Conservation (phyloP, 164 flowering plant genomes). For the Cinnamomum micranthum region DNA sequence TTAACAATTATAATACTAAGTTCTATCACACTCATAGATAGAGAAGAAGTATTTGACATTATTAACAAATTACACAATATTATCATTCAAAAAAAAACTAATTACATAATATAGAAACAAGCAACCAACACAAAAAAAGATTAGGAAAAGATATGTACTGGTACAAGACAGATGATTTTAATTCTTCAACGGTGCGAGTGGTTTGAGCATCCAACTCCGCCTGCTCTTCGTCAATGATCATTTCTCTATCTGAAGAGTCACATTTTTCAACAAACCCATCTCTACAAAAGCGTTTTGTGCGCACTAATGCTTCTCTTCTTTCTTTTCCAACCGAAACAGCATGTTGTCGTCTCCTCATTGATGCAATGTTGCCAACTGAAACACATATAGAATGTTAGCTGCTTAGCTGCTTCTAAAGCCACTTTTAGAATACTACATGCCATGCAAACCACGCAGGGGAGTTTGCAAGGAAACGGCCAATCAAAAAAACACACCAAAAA, state of each 20-base stretch:
- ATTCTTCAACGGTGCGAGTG: constrained; percentile 54
- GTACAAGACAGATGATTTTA: constrained; percentile 49
- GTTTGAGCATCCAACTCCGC: constrained; percentile 65
- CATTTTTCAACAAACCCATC: constrained; percentile 46
- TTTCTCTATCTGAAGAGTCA: constrained; percentile 47
- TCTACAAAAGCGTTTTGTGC: constrained; percentile 83
- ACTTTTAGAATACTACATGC: not conserved
- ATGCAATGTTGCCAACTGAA: constrained; percentile 75
- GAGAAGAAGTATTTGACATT: not conserved
- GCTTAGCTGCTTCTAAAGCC: not conserved
- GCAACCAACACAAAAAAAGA: not conserved
- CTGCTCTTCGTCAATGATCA: constrained; percentile 68
- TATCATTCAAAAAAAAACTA: not conserved
- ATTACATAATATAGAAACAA: no score
- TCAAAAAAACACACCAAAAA: no score
- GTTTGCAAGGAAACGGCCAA: not conserved
- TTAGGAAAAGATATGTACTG: constrained; percentile 40
- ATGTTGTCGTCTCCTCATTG: constrained; percentile 60
- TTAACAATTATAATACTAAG: not conserved
- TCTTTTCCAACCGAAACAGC: constrained; percentile 82
- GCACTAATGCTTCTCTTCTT: constrained; percentile 76
- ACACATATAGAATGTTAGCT: not conserved
- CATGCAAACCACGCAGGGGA: no score
- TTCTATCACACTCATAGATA: not conserved
- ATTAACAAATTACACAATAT: no score